Base-by-base conservation (phyloP, 2,329 filamentous ascomycete genomes). In the Alternaria arbusti region DNA sequence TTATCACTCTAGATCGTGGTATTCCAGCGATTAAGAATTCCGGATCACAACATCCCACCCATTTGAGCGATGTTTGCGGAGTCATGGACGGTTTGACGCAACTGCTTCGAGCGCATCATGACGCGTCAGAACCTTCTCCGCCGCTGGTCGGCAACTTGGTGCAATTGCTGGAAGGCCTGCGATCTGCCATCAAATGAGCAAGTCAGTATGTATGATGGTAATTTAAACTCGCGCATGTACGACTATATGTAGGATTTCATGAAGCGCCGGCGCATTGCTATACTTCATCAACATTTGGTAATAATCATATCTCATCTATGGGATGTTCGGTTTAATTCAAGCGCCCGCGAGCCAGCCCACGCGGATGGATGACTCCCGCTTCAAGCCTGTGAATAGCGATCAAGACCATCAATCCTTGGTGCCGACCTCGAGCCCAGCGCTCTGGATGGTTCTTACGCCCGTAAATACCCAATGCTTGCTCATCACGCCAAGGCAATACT, bases 81-180 rank as follows among this genome's bases (percentile, higher is more conserved):
- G 86, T 88, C 40, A 89, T 92, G 83, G 83, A 86, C 15, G 79
- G 87, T 20, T 83, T 87, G 3, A 84, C 89, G 57, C 84, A 86
- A 40, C 80, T 90, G 10, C 81, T 92, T 77, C 81, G 43, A 89
- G 89, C 67, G 74, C 88, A 84, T 62, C 70, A 77, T 47, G 70
- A 71, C 65, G 72, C 62, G 46, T 54, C 71, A 7, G 75, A 78
- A 62, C 70, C 68, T 11, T 72, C 67, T 43, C 87, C 90, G 12
- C 86, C 89, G 1, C 83, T 93, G 47, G 89, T 91, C 2, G 89
- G 91, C 69, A 92, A 91, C 64, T 75, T 92, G 51, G 86, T 88
- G 49, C 84, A 88, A 49, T 78, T 92, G 68, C 86, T 92, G 70
- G 85, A 85, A 65, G 88, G 89, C 66, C 76, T 91, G 56, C 85